Base-by-base conservation (phyloP, 2,329 filamentous ascomycete genomes). In the Neoarthrinium moseri region DNA sequence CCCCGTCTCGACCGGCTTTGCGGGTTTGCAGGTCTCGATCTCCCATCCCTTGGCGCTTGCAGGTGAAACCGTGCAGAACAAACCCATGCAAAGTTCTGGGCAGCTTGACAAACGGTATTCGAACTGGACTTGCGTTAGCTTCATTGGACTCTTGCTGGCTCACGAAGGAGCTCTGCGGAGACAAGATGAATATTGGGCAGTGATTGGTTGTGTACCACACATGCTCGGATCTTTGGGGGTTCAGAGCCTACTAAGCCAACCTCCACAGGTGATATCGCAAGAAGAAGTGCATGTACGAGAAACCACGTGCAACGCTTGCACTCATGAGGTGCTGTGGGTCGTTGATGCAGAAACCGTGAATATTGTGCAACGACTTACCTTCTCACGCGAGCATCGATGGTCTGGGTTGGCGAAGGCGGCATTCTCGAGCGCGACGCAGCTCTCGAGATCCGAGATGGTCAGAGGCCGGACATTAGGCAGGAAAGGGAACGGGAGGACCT, bases 401-500 rank as follows among this genome's bases (percentile, higher is more conserved):
- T 62, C 61, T 20, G 73, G 69, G 44, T 81, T 60, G 13, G 66
- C 55, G 50, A 82, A 80, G 4, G 80, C 76, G 10, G 74, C 70
- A 47, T 76, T 72, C 60, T 84, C 80, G 24, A 84, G 66, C 5
- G 70, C 71, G 20, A 78, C 62, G 51, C 76, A 79, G 6, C 78
- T 81, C 24, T 85, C 81, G 39, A 86, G 63, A 56, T 90, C 84
- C 21, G 77, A 78, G 38, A 79, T 66, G 32, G 81, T 88, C 41
- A 96, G 75, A 22, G 87, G 80, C 43, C 88, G 82, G n/a, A 87
- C 78, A 57, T 87, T 86, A 21, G 89, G 83, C 58, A 88, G 80
- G 57, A 89, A 80, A 41, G 80, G 73, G 56, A 85, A 83, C 8
- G 71, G 74, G 38, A 77, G 60, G 29, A 74, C 55, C 49, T 75